Percentiles rank a stretch among this genome's conserved stretches.
phyloP scores from a whole-genome alignment of 2,329 filamentous ascomycete genomes.

The Beauveria scarabaeidicola region DNA sequence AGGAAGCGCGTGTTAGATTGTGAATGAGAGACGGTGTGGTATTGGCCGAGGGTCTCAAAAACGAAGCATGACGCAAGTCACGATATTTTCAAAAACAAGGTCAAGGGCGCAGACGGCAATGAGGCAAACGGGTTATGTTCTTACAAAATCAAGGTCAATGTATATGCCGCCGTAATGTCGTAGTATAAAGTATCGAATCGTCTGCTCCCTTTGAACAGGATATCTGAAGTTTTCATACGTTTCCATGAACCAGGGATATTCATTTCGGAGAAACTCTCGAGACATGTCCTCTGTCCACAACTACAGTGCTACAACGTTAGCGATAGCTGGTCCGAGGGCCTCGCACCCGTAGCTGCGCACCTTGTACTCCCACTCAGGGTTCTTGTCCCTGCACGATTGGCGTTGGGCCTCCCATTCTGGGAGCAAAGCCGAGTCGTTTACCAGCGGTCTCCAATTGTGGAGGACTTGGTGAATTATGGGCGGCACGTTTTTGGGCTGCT shows the following conservation, averaged over 20 bases:
- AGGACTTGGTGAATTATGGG: conserved; percentile 67
- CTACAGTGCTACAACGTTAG: conserved; percentile 27
- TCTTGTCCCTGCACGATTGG: conserved; percentile 56
- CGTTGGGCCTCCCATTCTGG: conserved; percentile 57
- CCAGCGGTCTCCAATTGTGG: conserved; percentile 31
- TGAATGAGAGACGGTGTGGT: neutral
- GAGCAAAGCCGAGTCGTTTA: conserved; percentile 56
- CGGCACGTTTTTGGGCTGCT: conserved; percentile 35
- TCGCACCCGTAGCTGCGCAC: conserved; percentile 29
- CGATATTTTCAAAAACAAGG: neutral
- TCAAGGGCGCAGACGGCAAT: too few relatives aligned
- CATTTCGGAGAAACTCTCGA: conserved; percentile 56
- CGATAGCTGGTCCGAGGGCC: neutral
- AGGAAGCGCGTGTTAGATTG: neutral
- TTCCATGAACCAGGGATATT: conserved; percentile 65
- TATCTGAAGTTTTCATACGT: conserved; percentile 62
- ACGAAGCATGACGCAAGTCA: too few relatives aligned
- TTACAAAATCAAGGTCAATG: conserved; percentile 42
- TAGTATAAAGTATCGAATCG: conserved; percentile 66
- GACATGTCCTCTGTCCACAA: conserved; percentile 64
- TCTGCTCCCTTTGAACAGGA: conserved; percentile 63
- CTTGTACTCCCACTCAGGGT: conserved; percentile 67
- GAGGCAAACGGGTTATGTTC: neutral
- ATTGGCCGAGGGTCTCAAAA: neutral
- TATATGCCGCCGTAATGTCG: conserved; percentile 66